Evolutionary conservation across 768 basidiomycete species (phyloP), one percentile per base, ranked within the genome.

Genomic region (Scleroderma citrinum): DNA sequence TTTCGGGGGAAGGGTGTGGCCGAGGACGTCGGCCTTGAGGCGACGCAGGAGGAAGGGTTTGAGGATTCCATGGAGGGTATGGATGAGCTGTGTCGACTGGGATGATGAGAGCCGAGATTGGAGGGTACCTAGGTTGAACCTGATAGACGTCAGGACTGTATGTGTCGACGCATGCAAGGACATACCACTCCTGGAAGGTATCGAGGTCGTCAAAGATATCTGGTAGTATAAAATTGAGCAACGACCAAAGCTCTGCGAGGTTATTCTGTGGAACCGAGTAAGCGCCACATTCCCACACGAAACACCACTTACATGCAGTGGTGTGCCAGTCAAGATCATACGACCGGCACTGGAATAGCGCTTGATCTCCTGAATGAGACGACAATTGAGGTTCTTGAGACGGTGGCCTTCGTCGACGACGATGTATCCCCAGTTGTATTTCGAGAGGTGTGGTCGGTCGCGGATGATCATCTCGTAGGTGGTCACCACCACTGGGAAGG

Each of bases 361-460:
- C 70, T 93, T 94, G 56, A 99, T 86, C 65, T 95, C 92, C 50
- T 77, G 76, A 68, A 97, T 89, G 14, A 97, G 78, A 70, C 81
- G 85, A 67, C 92, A 92, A 59, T 97, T 81, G 50, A 95, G 73
- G 59, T 99, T 99, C 73, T 98, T 98, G 62, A 99, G 66, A 20
- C 95, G 75, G 67, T 99, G 96, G 0, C 95, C 92, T 68, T 95
- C 92, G 62, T 94, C 92, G 2, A 99, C 95, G 51, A 98, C 90
- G 62, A 98, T 91, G 62, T 94, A 96, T 21, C 88, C 83, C 86
- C 87, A 91, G 37, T 78, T 69, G 62, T 87, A 88, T 50, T 76
- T 76, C 40, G 72, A 67, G 46, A 87, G 75, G 57, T 83, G 77
- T 32, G 72, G 67, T 26, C 83, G 79, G 65, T 96, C 88, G 51